Evolutionary conservation across 2,329 filamentous ascomycete species (phyloP), one percentile per base, ranked within the genome.

Genomic region (Metarhizium humberi): DNA sequence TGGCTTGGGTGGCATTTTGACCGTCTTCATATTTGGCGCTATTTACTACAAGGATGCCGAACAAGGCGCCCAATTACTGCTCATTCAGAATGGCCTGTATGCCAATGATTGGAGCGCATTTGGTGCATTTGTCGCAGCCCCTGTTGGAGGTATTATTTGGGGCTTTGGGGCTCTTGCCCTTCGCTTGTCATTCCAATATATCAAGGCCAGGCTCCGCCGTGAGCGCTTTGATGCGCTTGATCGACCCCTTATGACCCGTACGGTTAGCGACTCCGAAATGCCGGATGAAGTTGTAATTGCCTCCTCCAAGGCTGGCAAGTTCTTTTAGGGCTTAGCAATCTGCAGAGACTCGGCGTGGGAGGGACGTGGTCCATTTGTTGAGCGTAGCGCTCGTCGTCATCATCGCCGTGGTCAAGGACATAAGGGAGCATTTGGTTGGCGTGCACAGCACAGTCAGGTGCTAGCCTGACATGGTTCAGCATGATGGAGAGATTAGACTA

Each of bases 41-140:
- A 80, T 90, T 58, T 94, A 92, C 74, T 92, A 88, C 66, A 86
- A 85, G 50, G 78, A 84, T 64, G 84, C 81, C 1, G 66, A 76
- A 53, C 64, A 77, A 6, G 89, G 86, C 5, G 85, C 78, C 1
- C 76, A 85, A 56, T 79, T 94, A 55, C 78, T 94, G 51, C 74
- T 92, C 30, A 72, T 94, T 13, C 78, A 89, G 66, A 76, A 85
- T 60, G 89, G 89, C 0, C 75, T 94, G 20, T 94, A 92, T 69
- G 81, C 77, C 0, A 78, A 84, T 50, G 88, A 92, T 68, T 94
- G 90, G 90, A 86, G 83, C 59, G 87, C 81, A 2, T 94, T 94
- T 68, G 89, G 88, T 62, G 88, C 88, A 4, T 94, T 92, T 63
- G 85, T 92, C 4, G 87, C 86, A 10, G 88, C 89, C 0, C 89